A percentile compares a stretch with the other conserved stretches of the same genome.
Conservation (phyloP, 345 rosid genomes). For the Garcia nutans region DNA sequence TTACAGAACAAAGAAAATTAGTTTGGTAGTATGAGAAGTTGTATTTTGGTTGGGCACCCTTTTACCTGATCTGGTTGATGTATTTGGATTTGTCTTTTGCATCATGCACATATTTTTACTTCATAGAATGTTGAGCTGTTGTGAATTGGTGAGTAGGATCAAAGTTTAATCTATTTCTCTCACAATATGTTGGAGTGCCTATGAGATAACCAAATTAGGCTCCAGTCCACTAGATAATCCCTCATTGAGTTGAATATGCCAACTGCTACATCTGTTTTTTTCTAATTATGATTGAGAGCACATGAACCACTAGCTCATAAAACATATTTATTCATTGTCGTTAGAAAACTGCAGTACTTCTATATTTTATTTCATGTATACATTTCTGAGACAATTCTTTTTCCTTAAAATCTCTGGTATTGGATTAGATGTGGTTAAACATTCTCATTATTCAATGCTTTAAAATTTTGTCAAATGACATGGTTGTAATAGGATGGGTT, state of each 20-base stretch:
- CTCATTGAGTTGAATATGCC: not conserved
- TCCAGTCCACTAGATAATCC: not conserved
- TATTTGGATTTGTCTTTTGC: not conserved
- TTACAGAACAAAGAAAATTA: not conserved
- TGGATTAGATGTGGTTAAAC: not conserved
- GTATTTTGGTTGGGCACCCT: not conserved
- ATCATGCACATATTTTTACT: not conserved
- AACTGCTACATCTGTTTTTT: not conserved
- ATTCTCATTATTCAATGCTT: not conserved
- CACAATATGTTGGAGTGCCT: not conserved
- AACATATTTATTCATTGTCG: not conserved
- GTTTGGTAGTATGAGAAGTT: not conserved
- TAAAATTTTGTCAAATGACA: not conserved
- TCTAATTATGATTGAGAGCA: not conserved
- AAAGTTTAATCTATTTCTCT: not conserved
- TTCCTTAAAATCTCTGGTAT: not conserved
- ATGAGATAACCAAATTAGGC: not conserved
- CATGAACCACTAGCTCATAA: not conserved
- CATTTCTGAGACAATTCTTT: not conserved
- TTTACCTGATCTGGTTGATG: not conserved
- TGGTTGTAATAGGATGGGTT: conserved; percentile 25
- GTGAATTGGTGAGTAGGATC: not conserved
- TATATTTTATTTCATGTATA: not conserved
- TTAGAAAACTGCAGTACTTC: not conserved
- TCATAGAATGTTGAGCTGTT: not conserved